Percentiles rank a stretch among this genome's conserved stretches.
These are phyloP conservation scores for Kwoniella pini DNA, from an alignment of 768 basidiomycete species.

Conservation along the genomic window DNA sequence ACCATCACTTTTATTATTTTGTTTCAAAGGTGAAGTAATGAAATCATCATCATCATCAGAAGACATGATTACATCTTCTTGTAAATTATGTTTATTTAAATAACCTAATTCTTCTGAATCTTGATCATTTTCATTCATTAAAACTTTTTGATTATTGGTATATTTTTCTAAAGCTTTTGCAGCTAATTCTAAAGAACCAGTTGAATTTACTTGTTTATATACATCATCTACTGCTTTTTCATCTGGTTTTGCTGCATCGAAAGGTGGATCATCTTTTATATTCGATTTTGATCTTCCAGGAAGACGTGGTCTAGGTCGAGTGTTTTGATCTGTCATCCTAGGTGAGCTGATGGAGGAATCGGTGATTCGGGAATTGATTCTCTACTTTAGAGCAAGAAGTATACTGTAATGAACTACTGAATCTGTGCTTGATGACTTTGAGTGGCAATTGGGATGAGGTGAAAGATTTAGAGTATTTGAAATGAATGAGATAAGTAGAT, in stretches of 20 bases:
- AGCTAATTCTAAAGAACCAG: conserved; percentile 37
- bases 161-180: conserved; percentile 32
- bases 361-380: too few species aligned
- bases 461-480: neutral
- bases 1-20: conserved; percentile 76
- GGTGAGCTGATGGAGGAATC: too few species aligned
- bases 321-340: neutral
- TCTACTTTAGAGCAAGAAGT: too few species aligned
- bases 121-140: too few species aligned
- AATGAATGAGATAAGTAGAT: neutral
- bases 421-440: too few species aligned
- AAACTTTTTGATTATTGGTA: conserved; percentile 24
- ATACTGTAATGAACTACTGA: too few species aligned
- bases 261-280: conserved; percentile 20
- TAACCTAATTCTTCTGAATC: conserved; percentile 37
- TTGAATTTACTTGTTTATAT: conserved; percentile 28
- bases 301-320: conserved; percentile 8
- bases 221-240: conserved; percentile 41
- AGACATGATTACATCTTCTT: conserved; percentile 53
- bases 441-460: too few species aligned
- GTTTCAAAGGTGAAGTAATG: conserved; percentile 42
- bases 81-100: conserved; percentile 11
- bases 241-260: conserved; percentile 37
- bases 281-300: conserved; percentile 32
- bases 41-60: conserved; percentile 71